Percentiles rank a stretch among this genome's conserved stretches.
phyloP scores from a whole-genome alignment of 1,284 basidiomycete genomes.

The Trametes sp. region DNA sequence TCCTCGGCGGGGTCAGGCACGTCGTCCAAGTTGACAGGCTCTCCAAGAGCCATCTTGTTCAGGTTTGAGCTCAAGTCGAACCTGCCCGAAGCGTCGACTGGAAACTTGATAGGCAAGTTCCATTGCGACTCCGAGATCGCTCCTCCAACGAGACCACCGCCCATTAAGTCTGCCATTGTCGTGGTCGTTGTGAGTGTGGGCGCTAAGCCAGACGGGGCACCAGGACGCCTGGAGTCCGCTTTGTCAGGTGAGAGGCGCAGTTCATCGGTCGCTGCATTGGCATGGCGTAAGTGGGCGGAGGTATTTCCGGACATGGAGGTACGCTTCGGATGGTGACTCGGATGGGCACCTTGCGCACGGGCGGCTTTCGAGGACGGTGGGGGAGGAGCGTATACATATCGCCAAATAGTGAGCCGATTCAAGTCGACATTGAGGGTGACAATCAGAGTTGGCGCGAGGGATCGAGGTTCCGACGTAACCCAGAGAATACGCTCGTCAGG shows the following conservation, averaged over 20 bases:
- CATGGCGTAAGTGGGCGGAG: constrained; percentile 30
- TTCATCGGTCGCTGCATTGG: constrained; percentile 29
- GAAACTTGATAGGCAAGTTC: constrained; percentile 52
- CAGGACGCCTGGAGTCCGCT: constrained; percentile 30
- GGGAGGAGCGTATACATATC: constrained; percentile 68
- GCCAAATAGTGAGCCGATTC: constrained; percentile 68
- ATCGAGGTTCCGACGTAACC: constrained; percentile 56
- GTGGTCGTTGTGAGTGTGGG: constrained; percentile 53
- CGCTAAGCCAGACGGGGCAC: constrained; percentile 36
- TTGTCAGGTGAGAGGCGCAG: constrained; percentile 29
- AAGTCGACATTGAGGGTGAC: constrained; percentile 65
- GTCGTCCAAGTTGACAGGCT: constrained; percentile 50
- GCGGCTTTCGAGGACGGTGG: constrained; percentile 44
- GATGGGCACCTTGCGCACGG: constrained; percentile 11
- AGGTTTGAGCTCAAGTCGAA: constrained; percentile 48
- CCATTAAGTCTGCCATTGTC: constrained; percentile 59
- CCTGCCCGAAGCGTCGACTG: constrained; percentile 21
- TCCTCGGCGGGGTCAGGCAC: constrained; percentile 53
- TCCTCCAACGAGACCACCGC: constrained; percentile 37
- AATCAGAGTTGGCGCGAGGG: constrained; percentile 56
- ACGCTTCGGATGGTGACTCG: constrained; percentile 27
- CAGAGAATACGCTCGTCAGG: constrained; percentile 70
- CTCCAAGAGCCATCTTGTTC: constrained; percentile 67
- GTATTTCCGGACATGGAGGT: constrained; percentile 36
- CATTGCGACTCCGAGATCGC: constrained; percentile 37